Evolutionary conservation across 306 rosid species (phyloP).

Genomic region (Quercus alba): DNA sequence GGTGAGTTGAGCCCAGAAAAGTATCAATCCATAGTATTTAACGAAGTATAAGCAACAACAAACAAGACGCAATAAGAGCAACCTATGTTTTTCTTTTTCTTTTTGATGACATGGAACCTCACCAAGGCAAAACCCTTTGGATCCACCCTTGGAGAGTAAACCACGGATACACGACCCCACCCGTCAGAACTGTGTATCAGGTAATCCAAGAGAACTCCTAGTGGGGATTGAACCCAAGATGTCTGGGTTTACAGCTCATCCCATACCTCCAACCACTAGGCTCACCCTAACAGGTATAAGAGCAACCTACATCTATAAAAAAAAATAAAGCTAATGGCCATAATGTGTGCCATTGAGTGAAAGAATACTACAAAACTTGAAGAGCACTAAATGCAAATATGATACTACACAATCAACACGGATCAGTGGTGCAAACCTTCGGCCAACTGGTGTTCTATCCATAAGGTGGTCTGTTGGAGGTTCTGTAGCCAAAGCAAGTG

Average conservation of each 20-base stretch:
- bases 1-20: background rate
- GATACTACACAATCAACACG: background rate
- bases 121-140: too few relatives aligned
- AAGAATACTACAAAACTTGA: background rate
- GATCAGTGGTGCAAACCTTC: conserved; percentile 59
- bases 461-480: conserved; percentile 93
- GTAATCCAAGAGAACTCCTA: too few relatives aligned
- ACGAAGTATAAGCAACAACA: too few relatives aligned
- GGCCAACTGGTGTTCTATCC: conserved; percentile 85
- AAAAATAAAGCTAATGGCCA: background rate
- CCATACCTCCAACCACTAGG: background rate
- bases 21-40: too few relatives aligned
- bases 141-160: too few relatives aligned
- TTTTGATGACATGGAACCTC: too few relatives aligned
- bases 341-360: background rate
- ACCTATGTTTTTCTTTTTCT: background rate
- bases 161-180: too few relatives aligned
- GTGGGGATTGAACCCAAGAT: too few relatives aligned
- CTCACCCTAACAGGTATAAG: background rate
- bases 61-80: too few relatives aligned
- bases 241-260: too few relatives aligned
- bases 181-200: rapidly evolving
- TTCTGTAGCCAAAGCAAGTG: conserved; percentile 97
- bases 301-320: background rate
- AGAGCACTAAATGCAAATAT: background rate